These are phyloP conservation scores for Solanum bulbocastanum DNA, from an alignment of 257 asterid genomes.

Conservation along the genomic window DNA sequence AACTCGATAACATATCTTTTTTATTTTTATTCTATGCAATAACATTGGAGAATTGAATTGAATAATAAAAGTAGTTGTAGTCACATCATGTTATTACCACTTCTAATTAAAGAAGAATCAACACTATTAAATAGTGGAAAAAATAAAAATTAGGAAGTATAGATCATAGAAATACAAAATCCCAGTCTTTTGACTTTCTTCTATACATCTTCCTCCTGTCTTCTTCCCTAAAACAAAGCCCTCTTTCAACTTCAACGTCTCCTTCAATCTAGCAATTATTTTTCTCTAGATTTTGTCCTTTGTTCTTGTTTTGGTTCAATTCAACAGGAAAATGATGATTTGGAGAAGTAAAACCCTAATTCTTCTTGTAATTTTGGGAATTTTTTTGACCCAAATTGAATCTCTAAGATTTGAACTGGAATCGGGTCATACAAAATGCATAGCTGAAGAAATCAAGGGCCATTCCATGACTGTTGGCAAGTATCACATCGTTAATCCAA, in stretches of 20 bases:
- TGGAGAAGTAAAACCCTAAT: background rate
- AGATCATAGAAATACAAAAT: background rate
- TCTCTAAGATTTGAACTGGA: conserved; percentile 79
- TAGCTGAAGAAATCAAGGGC: conserved; percentile 81
- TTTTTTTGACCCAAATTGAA: conserved; percentile 35
- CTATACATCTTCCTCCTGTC: background rate
- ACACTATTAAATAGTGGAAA: background rate
- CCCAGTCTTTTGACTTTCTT: background rate
- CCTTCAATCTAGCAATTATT: background rate
- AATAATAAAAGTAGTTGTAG: background rate
- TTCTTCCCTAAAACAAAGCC: background rate
- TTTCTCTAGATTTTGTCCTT: background rate
- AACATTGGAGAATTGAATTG: background rate
- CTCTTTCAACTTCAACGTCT: background rate
- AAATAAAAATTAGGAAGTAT: background rate
- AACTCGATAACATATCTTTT: background rate
- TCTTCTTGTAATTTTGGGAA: conserved; percentile 20
- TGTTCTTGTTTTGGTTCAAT: background rate
- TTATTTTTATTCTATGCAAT: too few relatives aligned
- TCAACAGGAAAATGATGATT: background rate
- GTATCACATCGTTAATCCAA: conserved; percentile 65
- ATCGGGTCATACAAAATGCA: conserved; percentile 85
- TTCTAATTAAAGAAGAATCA: background rate
- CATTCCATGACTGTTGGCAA: conserved; percentile 91
- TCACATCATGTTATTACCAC: background rate